Base-by-base conservation (phyloP, 2,329 filamentous ascomycete species). In the Aspergillus japonicus region DNA sequence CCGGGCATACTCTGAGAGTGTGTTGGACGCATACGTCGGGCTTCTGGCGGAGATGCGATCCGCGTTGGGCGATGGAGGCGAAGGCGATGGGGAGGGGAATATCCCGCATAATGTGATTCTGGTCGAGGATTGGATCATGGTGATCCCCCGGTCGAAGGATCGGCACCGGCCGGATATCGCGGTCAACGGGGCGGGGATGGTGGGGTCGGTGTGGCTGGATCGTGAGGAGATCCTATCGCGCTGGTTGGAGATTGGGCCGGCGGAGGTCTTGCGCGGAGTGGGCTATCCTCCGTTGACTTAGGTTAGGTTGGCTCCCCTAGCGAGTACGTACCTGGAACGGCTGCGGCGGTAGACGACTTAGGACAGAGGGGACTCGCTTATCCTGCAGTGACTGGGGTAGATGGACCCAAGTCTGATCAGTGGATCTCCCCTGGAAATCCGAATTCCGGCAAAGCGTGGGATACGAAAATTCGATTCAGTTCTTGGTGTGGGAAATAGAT, bases 41-140 rank as follows among this genome's bases (percentile, higher is more conserved):
- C 16, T 44, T 12, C 8, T 44, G 16, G 39, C 6, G 16, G 14
- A 44, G 39, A 44, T 44, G 39, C 39, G 16, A 7, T 3, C 16
- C 5, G 39, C 39, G 3, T 8, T 44, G n/a, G n/a, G 39, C 6
- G 39, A 35, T 12, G 4, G 33, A 16, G 14, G 11, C 12, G 11
- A 3, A 35, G 12, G 33, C 12, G 14, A 16, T 19, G 44, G 50
- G 1, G 54, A 53, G 2, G 39, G 16, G 0, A 42, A 52, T 2
- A 63, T 62, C 56, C 75, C 80, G 4, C 82, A 84, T 63, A 83
- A 82, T 60, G 69, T 83, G 12, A 64, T 81, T 2, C 66, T 83
- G 49, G 76, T 77, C 59, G 69, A 72, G 29, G 71, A 75, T 24
- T 78, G 78, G 71, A 75, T 84, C 23, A 65, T 83, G n/a, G 76